Evolutionary conservation across 805 yeast genomes (phyloP).

Genomic region (Ogataea pini): DNA sequence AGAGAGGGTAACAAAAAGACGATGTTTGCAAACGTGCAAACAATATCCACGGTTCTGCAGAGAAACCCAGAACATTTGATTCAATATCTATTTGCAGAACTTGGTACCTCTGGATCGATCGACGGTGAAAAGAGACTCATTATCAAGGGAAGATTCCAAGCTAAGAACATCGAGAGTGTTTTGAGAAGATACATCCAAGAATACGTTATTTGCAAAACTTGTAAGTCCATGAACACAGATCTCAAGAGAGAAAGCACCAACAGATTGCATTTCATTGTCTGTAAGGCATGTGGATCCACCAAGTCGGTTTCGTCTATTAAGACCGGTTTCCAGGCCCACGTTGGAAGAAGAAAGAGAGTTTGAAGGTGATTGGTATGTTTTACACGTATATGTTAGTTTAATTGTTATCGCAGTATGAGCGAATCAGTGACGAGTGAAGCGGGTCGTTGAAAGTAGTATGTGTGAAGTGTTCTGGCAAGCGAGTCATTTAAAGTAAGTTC

Average conservation of each 20-base stretch:
- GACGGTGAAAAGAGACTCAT: slow-evolving; percentile 97
- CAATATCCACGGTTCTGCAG: slow-evolving; percentile 89
- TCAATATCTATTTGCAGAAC: slow-evolving; percentile 94
- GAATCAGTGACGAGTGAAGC: background rate
- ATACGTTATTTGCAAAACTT: slow-evolving; percentile 97
- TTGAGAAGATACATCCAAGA: slow-evolving; percentile 95
- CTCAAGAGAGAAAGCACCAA: slow-evolving; percentile 93
- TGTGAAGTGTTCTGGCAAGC: too few relatives aligned
- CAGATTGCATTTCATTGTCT: slow-evolving; percentile 95
- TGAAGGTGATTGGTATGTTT: slow-evolving; percentile 12
- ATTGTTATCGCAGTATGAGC: slow-evolving; percentile 3
- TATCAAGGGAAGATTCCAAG: slow-evolving; percentile 97
- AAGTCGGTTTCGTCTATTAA: slow-evolving; percentile 96
- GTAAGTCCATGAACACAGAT: slow-evolving; percentile 96
- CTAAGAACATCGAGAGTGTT: slow-evolving; percentile 95
- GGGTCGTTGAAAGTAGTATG: background rate
- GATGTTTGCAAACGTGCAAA: slow-evolving; percentile 92
- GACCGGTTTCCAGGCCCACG: slow-evolving; percentile 99
- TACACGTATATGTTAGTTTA: slow-evolving; percentile 11
- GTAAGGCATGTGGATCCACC: slow-evolving; percentile 97
- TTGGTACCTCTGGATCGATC: slow-evolving; percentile 99
- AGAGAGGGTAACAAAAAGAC: slow-evolving; percentile 98
- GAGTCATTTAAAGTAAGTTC: too few relatives aligned
- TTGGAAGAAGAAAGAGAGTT: slow-evolving; percentile 82
- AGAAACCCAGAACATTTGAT: slow-evolving; percentile 96